phyloP scores from a whole-genome alignment of 2,329 filamentous ascomycete genomes.

The Calonectria honghensis region DNA sequence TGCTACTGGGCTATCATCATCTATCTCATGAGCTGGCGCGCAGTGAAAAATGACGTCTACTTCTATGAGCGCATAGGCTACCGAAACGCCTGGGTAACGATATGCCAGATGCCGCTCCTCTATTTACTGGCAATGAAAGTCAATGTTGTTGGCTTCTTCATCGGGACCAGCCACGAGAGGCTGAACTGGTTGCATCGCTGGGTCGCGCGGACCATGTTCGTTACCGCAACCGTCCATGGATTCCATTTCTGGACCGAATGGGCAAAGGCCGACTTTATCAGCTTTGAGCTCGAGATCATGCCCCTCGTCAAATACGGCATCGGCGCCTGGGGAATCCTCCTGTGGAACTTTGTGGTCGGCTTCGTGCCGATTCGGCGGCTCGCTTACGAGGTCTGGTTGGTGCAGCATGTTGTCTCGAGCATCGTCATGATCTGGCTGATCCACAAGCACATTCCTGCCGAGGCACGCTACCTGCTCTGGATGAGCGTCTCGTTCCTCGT shows the following conservation, averaged over 20 bases:
- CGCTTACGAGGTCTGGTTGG: conserved; percentile 81
- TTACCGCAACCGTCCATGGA: conserved; percentile 81
- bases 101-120: conserved; percentile 79
- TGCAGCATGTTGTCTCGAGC: conserved; percentile 79
- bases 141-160: conserved; percentile 75
- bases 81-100: conserved; percentile 80
- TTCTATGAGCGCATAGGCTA: conserved; percentile 80
- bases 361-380: conserved; percentile 79
- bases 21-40: conserved; percentile 73
- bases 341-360: conserved; percentile 79
- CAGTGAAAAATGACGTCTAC: conserved; percentile 70
- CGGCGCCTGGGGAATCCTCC: conserved; percentile 78
- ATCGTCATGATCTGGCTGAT: conserved; percentile 78
- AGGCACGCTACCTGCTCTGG: conserved; percentile 79
- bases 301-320: conserved; percentile 80
- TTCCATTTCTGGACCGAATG: conserved; percentile 81
- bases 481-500: conserved; percentile 77
- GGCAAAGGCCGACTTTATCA: conserved; percentile 75
- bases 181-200: conserved; percentile 85
- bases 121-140: conserved; percentile 78
- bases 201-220: conserved; percentile 80
- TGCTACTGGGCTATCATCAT: conserved; percentile 76
- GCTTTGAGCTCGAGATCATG: conserved; percentile 76
- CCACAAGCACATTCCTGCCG: conserved; percentile 77
- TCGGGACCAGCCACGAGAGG: conserved; percentile 79